Evolutionary conservation across 805 yeast genomes (phyloP), one percentile per base, ranked within the genome.

Genomic region (Yamadazyma sp.): DNA sequence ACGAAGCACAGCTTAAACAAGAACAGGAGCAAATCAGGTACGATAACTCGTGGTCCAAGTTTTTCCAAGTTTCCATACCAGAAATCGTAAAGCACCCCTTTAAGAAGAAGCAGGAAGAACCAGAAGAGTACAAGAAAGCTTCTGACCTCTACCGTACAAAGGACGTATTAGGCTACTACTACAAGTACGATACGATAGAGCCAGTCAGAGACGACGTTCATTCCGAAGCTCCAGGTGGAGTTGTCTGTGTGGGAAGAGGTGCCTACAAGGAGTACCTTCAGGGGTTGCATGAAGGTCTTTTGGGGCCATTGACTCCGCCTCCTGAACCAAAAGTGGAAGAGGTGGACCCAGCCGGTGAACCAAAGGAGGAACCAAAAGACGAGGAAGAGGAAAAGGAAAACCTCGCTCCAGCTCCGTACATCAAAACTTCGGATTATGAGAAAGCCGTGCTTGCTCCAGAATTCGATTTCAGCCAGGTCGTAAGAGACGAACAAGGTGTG

Each of bases 261-360:
- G 91, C 97, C 0, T 93, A 77, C 59, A 91, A 91, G 59, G 99
- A 93, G 68, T 93, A 88, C 56, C 57, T 93, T 37, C 73, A 75
- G 29, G 99, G 99, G 7, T 57, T 93, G 8, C 96, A 93, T 50
- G 99, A 93, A 65, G 99, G 99, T 5, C 71, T 93, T 55, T 62
- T 93, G 31, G 99, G 99, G 0, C 98, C 98, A 2, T 65, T 91
- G 41, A n/a, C n/a, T n/a, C n/a, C n/a, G n/a, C n/a, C n/a, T n/a
- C 34, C 33, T 22, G 35, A 33, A 12, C 41, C 38, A 14, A 42
- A 35, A 21, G 40, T 33, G 8, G 34, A 42, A 11, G 50, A 46
- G 8, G 42, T 39, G 6, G 22, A 10, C 6, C 7, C 32, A 12
- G 25, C 19, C 5, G 17, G 29, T 12, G 32, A 35, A 15, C 4